phyloP scores from a whole-genome alignment of 306 rosid species.

The Cucurbita moschata region DNA sequence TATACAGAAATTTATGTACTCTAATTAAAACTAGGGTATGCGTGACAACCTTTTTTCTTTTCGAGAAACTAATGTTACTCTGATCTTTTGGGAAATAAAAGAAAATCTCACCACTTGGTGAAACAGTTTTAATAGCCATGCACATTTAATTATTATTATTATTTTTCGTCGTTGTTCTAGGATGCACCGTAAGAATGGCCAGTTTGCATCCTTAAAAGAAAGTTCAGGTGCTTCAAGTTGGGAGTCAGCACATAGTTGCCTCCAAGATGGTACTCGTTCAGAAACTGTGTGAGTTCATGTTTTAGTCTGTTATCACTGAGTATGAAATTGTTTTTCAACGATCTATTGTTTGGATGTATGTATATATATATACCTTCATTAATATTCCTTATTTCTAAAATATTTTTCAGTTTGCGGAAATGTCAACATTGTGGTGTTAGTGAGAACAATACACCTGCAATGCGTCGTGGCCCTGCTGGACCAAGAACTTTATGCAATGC shows the following conservation, averaged over 20 bases:
- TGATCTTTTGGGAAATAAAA: neutral
- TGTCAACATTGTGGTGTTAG: conserved; percentile 87
- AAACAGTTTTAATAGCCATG: neutral
- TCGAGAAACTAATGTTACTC: neutral
- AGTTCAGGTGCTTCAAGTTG: conserved; percentile 49
- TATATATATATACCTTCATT: neutral
- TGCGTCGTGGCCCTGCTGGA: conserved; percentile 99
- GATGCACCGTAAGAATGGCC: conserved; percentile 37
- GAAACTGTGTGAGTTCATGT: conserved; percentile 58
- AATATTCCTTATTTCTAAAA: neutral
- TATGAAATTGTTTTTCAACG: neutral
- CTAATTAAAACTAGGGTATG: neutral
- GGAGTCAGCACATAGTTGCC: conserved; percentile 35
- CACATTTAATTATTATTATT: neutral
- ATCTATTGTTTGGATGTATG: neutral
- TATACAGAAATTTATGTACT: neutral
- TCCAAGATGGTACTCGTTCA: conserved; percentile 52
- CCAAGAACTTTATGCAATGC: conserved; percentile 95
- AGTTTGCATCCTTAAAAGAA: conserved; percentile 54
- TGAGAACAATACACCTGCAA: conserved; percentile 91
- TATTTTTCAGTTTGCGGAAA: conserved; percentile 41
- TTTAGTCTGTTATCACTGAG: neutral
- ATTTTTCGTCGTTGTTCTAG: conserved; percentile 25
- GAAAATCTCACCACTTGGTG: neutral
- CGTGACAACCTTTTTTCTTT: neutral